A percentile compares a stretch with the other conserved stretches of the same genome.
phyloP scores from a whole-genome alignment of 2,329 filamentous ascomycete species.

The Clonostachys byssicola region DNA sequence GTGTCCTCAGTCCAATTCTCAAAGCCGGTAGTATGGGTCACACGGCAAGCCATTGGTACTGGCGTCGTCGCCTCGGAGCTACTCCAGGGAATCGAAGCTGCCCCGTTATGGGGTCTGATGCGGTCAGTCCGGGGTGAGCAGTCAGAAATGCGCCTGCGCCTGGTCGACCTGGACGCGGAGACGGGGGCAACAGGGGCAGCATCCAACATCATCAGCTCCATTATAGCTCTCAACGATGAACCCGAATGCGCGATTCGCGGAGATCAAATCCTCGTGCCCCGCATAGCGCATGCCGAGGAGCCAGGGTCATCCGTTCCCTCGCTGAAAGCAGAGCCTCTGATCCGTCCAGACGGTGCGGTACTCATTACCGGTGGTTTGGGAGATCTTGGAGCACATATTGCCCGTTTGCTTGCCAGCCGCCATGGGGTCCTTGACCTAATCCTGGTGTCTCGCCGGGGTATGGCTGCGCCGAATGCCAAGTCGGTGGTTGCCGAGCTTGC shows the following conservation, averaged over 20 bases:
- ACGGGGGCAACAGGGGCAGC: not conserved
- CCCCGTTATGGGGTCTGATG: slow-evolving; percentile 9
- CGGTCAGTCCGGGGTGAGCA: slow-evolving; percentile 9
- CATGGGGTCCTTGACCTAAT: slow-evolving; percentile 8
- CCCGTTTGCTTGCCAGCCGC: slow-evolving; percentile 2
- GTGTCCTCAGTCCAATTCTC: not conserved
- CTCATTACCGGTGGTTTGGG: slow-evolving; percentile 9
- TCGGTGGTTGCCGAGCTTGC: slow-evolving; percentile 5
- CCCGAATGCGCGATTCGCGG: slow-evolving; percentile 7
- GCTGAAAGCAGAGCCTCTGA: not conserved
- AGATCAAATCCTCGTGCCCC: slow-evolving; percentile 5
- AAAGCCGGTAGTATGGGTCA: slow-evolving; percentile 11
- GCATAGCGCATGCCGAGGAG: slow-evolving; percentile 2
- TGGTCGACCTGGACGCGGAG: slow-evolving; percentile 5
- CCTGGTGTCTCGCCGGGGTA: slow-evolving; percentile 5
- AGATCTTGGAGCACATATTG: slow-evolving; percentile 6
- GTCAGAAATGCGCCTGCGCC: slow-evolving; percentile 7
- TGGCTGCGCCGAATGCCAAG: slow-evolving; percentile 1
- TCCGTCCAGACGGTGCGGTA: slow-evolving; percentile 7
- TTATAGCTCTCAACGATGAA: slow-evolving; percentile 1
- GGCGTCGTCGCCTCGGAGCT: slow-evolving; percentile 1
- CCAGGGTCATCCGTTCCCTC: not conserved
- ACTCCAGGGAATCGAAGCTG: slow-evolving; percentile 1
- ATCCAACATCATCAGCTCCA: not conserved
- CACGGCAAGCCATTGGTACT: slow-evolving; percentile 3